Percentiles rank a stretch among this genome's conserved stretches.
These are phyloP conservation scores for Fusarium nygamai DNA, from an alignment of 2,329 filamentous ascomycete species.

Conservation along the genomic window DNA sequence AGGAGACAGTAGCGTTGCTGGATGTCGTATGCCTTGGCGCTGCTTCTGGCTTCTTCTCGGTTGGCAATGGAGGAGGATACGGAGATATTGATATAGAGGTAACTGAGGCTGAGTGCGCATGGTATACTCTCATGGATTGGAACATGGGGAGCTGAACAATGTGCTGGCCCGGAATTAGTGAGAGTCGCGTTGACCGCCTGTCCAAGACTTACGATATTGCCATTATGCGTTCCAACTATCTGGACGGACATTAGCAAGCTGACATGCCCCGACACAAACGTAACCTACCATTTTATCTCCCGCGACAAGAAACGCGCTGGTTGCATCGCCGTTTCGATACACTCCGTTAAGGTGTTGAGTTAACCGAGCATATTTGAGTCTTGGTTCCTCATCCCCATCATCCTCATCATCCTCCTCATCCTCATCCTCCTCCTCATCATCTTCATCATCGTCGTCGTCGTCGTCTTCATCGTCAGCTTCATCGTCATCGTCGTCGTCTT, in stretches of 20 bases:
- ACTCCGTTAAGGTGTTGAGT: conserved; percentile 82
- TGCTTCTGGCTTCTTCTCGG: conserved; percentile 55
- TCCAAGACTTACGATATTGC: conserved; percentile 81
- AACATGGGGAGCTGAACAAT: conserved; percentile 86
- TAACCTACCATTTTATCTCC: conserved; percentile 92
- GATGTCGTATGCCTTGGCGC: conserved; percentile 50
- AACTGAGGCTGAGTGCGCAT: conserved; percentile 91
- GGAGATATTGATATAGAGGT: conserved; percentile 92
- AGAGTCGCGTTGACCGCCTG: neutral
- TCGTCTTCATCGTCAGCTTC: conserved; percentile 38
- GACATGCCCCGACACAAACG: neutral
- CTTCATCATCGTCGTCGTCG: conserved; percentile 41
- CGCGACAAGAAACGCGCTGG: conserved; percentile 87
- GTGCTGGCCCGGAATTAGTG: conserved; percentile 67
- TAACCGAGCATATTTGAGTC: conserved; percentile 89
- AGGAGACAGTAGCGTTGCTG: conserved; percentile 46
- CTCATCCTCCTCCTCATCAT: conserved; percentile 54
- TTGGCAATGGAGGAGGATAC: conserved; percentile 69
- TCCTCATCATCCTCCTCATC: conserved; percentile 67
- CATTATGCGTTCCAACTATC: conserved; percentile 95
- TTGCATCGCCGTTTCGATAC: conserved; percentile 95
- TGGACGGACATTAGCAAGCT: conserved; percentile 51
- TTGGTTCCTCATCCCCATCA: conserved; percentile 87
- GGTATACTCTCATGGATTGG: conserved; percentile 84
- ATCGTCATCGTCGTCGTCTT: conserved; percentile 37